Base-by-base conservation (phyloP, 225 moss, liverwort and hornwort species). In the Climacium dendroides region DNA sequence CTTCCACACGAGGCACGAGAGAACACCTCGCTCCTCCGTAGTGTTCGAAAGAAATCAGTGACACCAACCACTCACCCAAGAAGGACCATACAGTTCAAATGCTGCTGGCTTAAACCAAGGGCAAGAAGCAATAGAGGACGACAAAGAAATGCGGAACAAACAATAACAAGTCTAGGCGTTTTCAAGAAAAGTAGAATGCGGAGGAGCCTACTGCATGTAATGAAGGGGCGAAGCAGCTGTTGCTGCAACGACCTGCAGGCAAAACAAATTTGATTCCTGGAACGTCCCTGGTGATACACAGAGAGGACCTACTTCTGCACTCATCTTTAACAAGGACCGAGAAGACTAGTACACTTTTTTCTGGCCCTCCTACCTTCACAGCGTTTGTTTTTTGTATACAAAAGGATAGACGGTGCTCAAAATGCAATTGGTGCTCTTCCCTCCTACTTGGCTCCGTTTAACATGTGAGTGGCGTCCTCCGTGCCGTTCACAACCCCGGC, bases 381-480 rank as follows among this genome's bases (percentile, higher is more conserved):
- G 85, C 87, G 83, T 81, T 87, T 13, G 28, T 18, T 87, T 53
- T 73, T 82, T 65, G 87, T 90, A 80, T 87, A 86, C 89, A 87
- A 90, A 89, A 90, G 86, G 87, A 87, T 83, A 88, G 89, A 86
- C 60, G 78, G 81, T 67, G 90, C 86, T 26, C 50, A 85, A 85
- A 82, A 82, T 45, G 52, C 84, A 90, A 84, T 76, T 34, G 48
- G 52, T 89, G 72, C 76, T 65, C 87, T 41, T 79, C 82, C 86
- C 92, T 89, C 86, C 91, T 91, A 91, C 88, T 92, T 91, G 35
- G 91, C 88, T 77, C 92, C 92, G 77, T 92, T 91, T 15, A 92
- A 63, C 28, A 66, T 15, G 35, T 89, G 89, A 8, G 79, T 34
- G 28, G 91, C 89, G 11, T 91, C 91, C 52, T 87, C 92, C 13